These are phyloP conservation scores for Monosporascus sp. DNA, from an alignment of 2,329 filamentous ascomycete genomes.

Conservation along the genomic window DNA sequence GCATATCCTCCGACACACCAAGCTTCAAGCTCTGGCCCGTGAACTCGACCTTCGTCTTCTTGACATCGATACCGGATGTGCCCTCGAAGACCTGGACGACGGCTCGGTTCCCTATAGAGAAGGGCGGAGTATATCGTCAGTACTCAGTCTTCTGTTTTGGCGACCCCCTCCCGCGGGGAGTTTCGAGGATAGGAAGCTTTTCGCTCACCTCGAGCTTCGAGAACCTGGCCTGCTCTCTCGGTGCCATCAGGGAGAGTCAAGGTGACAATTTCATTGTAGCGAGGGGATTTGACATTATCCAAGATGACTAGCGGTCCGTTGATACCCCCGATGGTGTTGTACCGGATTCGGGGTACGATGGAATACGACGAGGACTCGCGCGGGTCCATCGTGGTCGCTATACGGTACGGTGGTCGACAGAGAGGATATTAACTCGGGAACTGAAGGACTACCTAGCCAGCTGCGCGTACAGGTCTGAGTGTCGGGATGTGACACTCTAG, in stretches of 20 bases:
- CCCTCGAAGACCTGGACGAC: slow-evolving; percentile 99
- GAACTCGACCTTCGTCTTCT: slow-evolving; percentile 99
- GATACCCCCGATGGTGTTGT: slow-evolving; percentile 97
- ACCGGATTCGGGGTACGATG: slow-evolving; percentile 63
- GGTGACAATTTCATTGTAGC: slow-evolving; percentile 96
- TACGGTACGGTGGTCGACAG: slow-evolving; percentile 7
- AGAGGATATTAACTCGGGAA: slow-evolving; percentile 1
- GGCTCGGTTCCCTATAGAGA: slow-evolving; percentile 70
- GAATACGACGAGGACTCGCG: slow-evolving; percentile 57
- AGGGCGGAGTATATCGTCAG: slow-evolving; percentile 17
- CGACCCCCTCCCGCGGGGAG: neutral
- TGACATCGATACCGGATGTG: slow-evolving; percentile 94
- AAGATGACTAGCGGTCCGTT: slow-evolving; percentile 97
- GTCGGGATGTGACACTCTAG: neutral
- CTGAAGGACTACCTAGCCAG: neutral
- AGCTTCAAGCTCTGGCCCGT: slow-evolving; percentile 96
- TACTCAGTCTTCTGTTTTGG: neutral
- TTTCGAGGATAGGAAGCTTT: neutral
- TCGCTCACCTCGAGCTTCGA: slow-evolving; percentile 85
- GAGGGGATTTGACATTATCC: slow-evolving; percentile 97
- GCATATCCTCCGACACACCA: slow-evolving; percentile 98
- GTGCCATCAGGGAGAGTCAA: slow-evolving; percentile 94
- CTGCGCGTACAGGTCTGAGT: neutral
- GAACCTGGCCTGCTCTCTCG: slow-evolving; percentile 86
- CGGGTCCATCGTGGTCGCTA: slow-evolving; percentile 37